Conservation (phyloP, 2,329 filamentous ascomycete genomes). For the Penicillium corylophilum region DNA sequence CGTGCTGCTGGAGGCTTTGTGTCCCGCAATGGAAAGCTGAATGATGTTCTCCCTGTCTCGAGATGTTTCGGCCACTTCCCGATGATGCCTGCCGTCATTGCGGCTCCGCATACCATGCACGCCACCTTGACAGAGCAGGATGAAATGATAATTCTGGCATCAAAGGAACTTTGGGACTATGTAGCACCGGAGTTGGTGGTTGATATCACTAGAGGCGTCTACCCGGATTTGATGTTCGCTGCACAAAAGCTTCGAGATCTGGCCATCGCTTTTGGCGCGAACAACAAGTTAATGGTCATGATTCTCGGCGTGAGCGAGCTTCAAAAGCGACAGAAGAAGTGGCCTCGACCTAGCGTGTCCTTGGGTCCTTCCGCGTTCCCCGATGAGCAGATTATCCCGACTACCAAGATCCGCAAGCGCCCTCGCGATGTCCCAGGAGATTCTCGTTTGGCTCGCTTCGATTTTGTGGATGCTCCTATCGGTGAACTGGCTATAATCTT, state of each 20-base stretch:
- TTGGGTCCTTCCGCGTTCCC: conserved; percentile 75
- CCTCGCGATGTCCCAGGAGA: conserved; percentile 65
- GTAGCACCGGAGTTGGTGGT: conserved; percentile 85
- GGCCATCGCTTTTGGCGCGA: conserved; percentile 92
- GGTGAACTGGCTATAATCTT: conserved; percentile 93
- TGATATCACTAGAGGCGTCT: conserved; percentile 83
- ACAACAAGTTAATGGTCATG: conserved; percentile 98
- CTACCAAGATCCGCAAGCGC: conserved; percentile 64
- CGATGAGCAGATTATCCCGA: conserved; percentile 59
- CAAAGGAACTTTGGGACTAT: conserved; percentile 92
- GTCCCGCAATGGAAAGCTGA: conserved; percentile 88
- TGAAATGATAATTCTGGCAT: conserved; percentile 89
- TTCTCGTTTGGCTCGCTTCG: conserved; percentile 80
- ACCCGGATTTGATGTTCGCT: conserved; percentile 87
- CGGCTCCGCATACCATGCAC: conserved; percentile 79
- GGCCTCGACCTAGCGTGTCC: conserved; percentile 79
- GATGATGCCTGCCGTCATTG: conserved; percentile 88
- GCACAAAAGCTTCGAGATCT: conserved; percentile 92
- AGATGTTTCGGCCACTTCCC: conserved; percentile 93
- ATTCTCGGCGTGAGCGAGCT: conserved; percentile 90
- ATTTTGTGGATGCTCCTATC: conserved; percentile 87
- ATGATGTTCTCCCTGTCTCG: conserved; percentile 87
- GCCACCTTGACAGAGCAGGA: conserved; percentile 81
- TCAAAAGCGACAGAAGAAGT: conserved; percentile 75
- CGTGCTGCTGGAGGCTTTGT: conserved; percentile 94